These are phyloP conservation scores for Elaeis guineensis DNA, from an alignment of 176 grass and related monocot species.

Conservation along the genomic window DNA sequence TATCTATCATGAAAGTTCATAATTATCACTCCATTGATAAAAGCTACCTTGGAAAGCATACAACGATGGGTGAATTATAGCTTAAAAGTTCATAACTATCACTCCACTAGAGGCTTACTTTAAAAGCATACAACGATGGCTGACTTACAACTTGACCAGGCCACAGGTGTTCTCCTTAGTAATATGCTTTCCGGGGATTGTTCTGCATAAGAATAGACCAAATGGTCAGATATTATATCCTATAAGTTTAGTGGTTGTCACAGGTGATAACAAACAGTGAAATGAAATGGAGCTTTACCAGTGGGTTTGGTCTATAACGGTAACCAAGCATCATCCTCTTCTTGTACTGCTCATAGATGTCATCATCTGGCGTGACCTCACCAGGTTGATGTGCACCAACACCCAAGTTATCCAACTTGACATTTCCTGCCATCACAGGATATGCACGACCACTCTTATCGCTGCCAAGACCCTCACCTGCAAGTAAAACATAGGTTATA, in stretches of 20 bases:
- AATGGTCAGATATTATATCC: background rate
- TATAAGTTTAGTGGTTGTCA: background rate
- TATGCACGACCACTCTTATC: constrained; percentile 66
- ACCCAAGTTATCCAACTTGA: constrained; percentile 83
- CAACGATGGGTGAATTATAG: no score
- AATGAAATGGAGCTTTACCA: constrained; percentile 31
- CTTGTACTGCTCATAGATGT: constrained; percentile 99
- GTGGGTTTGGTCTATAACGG: constrained; percentile 74
- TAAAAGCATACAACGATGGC: no score
- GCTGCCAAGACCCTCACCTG: constrained; percentile 97
- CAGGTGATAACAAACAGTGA: background rate
- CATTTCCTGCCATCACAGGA: constrained; percentile 88
- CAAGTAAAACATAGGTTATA: constrained; percentile 16
- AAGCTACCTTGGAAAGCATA: no score
- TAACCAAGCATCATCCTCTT: constrained; percentile 99
- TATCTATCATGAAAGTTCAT: no score
- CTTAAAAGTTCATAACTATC: no score
- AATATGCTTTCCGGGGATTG: constrained; percentile 84
- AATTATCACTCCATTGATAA: no score
- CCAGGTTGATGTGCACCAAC: constrained; percentile 76
- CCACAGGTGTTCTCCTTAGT: constrained; percentile 24
- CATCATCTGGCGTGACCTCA: constrained; percentile 74
- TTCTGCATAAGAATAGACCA: constrained; percentile 36
- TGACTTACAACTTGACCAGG: no score
- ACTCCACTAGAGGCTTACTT: no score